These are phyloP conservation scores for Tuber borchii DNA, from an alignment of 495 filamentous ascomycete genomes.

Conservation along the genomic window DNA sequence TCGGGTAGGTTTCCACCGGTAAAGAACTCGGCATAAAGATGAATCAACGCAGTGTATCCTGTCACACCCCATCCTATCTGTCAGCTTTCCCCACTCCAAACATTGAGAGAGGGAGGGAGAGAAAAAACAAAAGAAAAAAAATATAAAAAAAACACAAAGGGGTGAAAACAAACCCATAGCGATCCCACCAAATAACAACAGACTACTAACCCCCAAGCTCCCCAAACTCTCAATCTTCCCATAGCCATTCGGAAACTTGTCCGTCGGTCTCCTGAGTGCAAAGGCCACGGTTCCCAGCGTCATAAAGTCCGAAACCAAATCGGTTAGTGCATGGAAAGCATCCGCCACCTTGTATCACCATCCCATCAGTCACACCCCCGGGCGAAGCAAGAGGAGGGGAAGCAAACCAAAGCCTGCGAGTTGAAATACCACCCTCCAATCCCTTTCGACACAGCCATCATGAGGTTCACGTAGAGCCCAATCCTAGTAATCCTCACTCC, in stretches of 20 bases:
- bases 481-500: constrained; percentile 92
- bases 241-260: constrained; percentile 79
- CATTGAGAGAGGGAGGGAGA: constrained; percentile 5
- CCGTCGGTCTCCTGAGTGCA: constrained; percentile 74
- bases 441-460: constrained; percentile 90
- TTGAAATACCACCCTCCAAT: constrained; percentile 88
- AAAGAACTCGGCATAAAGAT: constrained; percentile 71
- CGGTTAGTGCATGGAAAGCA: constrained; percentile 88
- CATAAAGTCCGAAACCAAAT: constrained; percentile 88
- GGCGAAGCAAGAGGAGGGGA: neutral
- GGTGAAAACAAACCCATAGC: constrained; percentile 56
- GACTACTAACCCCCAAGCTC: constrained; percentile 80
- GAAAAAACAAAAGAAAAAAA: neutral
- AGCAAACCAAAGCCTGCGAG: constrained; percentile 71
- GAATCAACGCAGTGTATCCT: constrained; percentile 39
- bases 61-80: neutral
- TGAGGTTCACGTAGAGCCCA: constrained; percentile 82
- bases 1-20: constrained; percentile 57
- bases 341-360: constrained; percentile 53
- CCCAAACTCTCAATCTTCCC: constrained; percentile 97
- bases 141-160: constrained; percentile 1
- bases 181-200: constrained; percentile 78
- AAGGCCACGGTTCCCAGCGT: constrained; percentile 89
- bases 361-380: neutral
- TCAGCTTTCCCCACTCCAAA: neutral